Evolutionary conservation across 805 yeast species (phyloP).

Genomic region (Sungouiozyma intestinalis): DNA sequence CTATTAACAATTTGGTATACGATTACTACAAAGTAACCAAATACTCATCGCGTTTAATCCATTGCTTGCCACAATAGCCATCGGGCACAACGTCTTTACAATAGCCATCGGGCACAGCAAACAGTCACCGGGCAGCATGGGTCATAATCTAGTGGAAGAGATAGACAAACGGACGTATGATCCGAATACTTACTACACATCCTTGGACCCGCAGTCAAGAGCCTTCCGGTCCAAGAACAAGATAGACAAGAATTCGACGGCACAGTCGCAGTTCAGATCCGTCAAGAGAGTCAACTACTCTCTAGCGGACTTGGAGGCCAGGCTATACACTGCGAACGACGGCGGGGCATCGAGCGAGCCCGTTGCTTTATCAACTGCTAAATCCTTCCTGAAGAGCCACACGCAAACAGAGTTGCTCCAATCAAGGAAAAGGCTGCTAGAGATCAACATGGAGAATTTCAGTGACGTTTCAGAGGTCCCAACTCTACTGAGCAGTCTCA

Average conservation of each 20-base stretch:
- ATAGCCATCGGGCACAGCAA: no score
- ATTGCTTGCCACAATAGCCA: no score
- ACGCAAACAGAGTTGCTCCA: conserved; percentile 23
- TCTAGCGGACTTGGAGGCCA: conserved; percentile 26
- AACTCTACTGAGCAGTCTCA: conserved; percentile 21
- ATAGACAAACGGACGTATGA: conserved; percentile 25
- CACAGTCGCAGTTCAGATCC: conserved; percentile 16
- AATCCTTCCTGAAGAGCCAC: conserved; percentile 14
- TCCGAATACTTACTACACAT: conserved; percentile 26
- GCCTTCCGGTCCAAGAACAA: conserved; percentile 14
- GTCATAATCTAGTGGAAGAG: conserved; percentile 20
- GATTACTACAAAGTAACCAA: no score
- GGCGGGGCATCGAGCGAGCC: conserved; percentile 2
- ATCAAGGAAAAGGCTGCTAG: conserved; percentile 26
- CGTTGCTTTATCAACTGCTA: conserved; percentile 7
- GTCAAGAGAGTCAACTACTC: conserved; percentile 28
- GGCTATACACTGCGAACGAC: conserved; percentile 14
- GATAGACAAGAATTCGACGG: conserved; percentile 11
- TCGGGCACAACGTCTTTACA: no score
- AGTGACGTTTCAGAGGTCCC: conserved; percentile 22
- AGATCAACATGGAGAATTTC: conserved; percentile 25
- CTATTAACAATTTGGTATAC: no score
- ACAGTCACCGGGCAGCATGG: no score
- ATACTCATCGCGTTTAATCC: no score
- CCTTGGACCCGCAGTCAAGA: conserved; percentile 14